Percentiles rank a stretch among this genome's conserved stretches.
These are phyloP conservation scores for Globisporangium orthogonon DNA, from an alignment of 352 stramenopile species.

Conservation along the genomic window DNA sequence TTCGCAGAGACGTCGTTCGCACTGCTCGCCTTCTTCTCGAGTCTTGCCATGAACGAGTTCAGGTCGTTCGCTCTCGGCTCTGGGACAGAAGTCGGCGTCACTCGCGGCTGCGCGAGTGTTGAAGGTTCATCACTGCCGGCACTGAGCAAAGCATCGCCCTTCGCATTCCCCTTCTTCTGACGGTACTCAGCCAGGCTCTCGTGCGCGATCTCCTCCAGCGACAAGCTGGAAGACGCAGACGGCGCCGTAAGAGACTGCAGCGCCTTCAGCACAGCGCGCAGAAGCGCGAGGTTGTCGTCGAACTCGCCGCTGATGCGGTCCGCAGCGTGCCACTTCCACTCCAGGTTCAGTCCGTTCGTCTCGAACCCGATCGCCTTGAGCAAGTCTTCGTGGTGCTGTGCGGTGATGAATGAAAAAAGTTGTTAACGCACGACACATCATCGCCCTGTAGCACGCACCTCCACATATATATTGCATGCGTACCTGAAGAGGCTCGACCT, in stretches of 20 bases:
- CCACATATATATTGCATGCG: too few relatives aligned
- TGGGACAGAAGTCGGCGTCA: conserved; percentile 1
- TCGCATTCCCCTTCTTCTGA: conserved; percentile 17
- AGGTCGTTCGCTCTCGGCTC: conserved; percentile 18
- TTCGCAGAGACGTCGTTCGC: conserved; percentile 17
- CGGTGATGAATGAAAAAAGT: not conserved
- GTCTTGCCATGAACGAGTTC: conserved; percentile 44
- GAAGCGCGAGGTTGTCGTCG: conserved; percentile 58
- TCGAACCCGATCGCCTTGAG: conserved; percentile 78
- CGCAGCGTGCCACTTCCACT: conserved; percentile 77
- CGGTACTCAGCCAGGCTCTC: conserved; percentile 26
- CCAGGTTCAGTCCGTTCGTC: conserved; percentile 63
- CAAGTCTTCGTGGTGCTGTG: conserved; percentile 64
- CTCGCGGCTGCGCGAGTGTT: conserved; percentile 3
- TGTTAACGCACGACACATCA: too few relatives aligned
- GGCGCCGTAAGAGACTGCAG: conserved; percentile 46
- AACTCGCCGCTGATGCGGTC: conserved; percentile 54
- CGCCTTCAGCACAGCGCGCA: conserved; percentile 50
- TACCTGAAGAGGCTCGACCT: conserved; percentile 79
- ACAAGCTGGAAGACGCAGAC: conserved; percentile 31
- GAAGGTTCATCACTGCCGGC: not conserved
- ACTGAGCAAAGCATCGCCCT: not conserved
- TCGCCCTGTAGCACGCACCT: too few relatives aligned
- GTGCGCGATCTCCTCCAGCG: conserved; percentile 46
- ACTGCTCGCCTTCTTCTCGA: conserved; percentile 39